These are phyloP conservation scores for Tuber calosporum DNA, from an alignment of 495 filamentous ascomycete genomes.

Conservation along the genomic window DNA sequence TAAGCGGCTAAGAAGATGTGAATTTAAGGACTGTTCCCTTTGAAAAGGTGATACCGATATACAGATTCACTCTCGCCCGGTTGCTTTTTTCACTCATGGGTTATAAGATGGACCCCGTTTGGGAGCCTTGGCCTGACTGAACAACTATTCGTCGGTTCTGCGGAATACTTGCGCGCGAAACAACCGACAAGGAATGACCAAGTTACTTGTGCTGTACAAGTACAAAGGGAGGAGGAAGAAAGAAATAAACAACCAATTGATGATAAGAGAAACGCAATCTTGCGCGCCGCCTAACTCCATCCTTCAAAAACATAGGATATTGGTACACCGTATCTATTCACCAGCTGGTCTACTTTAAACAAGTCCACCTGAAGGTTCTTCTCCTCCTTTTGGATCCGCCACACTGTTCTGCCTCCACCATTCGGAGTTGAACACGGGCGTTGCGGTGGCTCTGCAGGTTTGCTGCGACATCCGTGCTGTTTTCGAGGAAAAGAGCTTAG, in stretches of 20 bases:
- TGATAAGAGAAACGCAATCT: neutral
- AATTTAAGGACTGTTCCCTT: neutral
- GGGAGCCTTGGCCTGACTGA: neutral
- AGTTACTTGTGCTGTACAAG: neutral
- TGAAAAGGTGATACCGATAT: neutral
- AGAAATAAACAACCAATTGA: neutral
- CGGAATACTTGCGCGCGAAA: neutral
- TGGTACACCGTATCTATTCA: conserved; percentile 13
- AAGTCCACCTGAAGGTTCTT: neutral
- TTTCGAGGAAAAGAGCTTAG: neutral
- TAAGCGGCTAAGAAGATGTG: neutral
- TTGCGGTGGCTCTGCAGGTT: neutral
- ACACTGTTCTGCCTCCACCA: conserved; percentile 12
- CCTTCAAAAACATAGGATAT: conserved; percentile 11
- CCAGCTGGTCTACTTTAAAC: conserved; percentile 4
- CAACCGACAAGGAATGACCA: neutral
- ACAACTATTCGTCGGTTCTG: neutral
- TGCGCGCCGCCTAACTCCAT: neutral
- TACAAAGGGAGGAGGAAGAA: neutral
- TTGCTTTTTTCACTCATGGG: neutral
- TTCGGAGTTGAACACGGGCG: neutral
- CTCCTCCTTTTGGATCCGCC: conserved; percentile 1
- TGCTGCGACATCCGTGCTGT: conserved; percentile 15
- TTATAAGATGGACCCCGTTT: neutral
- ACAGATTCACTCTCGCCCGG: neutral